Conservation (phyloP, 345 rosid species). For the Hypericum perforatum region DNA sequence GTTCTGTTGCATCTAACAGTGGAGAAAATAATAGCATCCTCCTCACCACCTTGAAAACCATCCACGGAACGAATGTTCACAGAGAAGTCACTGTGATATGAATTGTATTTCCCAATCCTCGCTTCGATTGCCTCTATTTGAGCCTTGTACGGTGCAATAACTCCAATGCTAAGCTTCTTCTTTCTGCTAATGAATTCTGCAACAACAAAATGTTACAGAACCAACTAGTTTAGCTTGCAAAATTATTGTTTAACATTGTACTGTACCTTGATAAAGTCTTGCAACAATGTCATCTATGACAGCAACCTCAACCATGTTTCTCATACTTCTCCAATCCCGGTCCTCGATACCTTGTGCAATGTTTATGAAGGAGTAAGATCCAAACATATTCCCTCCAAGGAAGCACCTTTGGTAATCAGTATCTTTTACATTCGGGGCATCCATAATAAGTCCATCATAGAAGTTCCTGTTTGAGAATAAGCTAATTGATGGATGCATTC, state of each 20-base stretch:
- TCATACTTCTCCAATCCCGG: conserved; percentile 19
- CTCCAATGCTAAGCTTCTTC: conserved; percentile 25
- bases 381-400: conserved; percentile 32
- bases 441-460: conserved; percentile 33
- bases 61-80: conserved; percentile 28
- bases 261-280: conserved; percentile 31
- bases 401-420: conserved; percentile 7
- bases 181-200: conserved; percentile 24
- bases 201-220: background rate
- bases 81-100: conserved; percentile 10
- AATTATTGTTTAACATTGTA: background rate
- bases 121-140: conserved; percentile 29
- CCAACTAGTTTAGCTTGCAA: no score
- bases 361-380: conserved; percentile 44
- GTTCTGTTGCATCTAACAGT: conserved; percentile 31
- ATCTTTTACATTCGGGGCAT: conserved; percentile 36
- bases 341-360: conserved; percentile 22
- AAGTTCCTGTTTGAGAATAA: conserved; percentile 43
- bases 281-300: conserved; percentile 25
- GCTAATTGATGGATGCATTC: conserved; percentile 79
- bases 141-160: conserved; percentile 34
- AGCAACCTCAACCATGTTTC: conserved; percentile 32
- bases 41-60: no score
- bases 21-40: conserved; percentile 42
- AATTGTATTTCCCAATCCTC: conserved; percentile 19